These are phyloP conservation scores for Blakeslea trispora DNA, from an alignment of 371 early-diverging fungal genomes.

Conservation along the genomic window DNA sequence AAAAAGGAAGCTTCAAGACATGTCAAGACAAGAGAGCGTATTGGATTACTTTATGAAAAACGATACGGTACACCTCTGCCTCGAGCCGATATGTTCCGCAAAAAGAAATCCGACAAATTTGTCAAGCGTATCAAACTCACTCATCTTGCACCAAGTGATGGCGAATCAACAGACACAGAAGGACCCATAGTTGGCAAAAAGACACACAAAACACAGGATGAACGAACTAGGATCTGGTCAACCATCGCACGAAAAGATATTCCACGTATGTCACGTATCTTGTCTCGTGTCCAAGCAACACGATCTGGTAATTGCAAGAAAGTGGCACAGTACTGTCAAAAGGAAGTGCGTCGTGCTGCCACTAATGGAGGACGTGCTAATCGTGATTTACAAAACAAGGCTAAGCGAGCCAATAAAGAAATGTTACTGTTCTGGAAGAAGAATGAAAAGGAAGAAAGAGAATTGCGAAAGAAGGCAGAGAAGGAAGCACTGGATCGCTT, in stretches of 20 bases:
- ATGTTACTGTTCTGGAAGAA: slow-evolving; percentile 89
- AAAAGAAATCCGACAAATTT: neutral
- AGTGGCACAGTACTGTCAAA: slow-evolving; percentile 59
- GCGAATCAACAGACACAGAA: slow-evolving; percentile 13
- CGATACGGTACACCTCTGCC: slow-evolving; percentile 36
- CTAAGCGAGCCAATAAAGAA: slow-evolving; percentile 49
- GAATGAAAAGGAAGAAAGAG: slow-evolving; percentile 91
- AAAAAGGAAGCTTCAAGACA: slow-evolving; percentile 43
- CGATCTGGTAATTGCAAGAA: slow-evolving; percentile 63
- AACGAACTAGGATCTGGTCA: slow-evolving; percentile 43
- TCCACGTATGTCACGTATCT: slow-evolving; percentile 56
- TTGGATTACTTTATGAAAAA: slow-evolving; percentile 42
- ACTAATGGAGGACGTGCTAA: slow-evolving; percentile 47
- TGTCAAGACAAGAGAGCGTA: slow-evolving; percentile 31
- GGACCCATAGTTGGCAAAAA: neutral
- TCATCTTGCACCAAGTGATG: neutral
- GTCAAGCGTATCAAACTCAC: slow-evolving; percentile 1
- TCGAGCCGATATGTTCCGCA: slow-evolving; percentile 11
- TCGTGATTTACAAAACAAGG: slow-evolving; percentile 48
- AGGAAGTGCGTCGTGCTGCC: slow-evolving; percentile 55
- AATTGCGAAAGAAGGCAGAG: slow-evolving; percentile 87
- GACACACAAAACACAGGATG: slow-evolving; percentile 30
- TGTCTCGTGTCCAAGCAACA: slow-evolving; percentile 54
- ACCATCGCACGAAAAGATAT: slow-evolving; percentile 52
- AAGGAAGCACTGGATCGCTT: slow-evolving; percentile 84